Conservation (phyloP, 2,329 filamentous ascomycete species). For the Fusarium sp. region DNA sequence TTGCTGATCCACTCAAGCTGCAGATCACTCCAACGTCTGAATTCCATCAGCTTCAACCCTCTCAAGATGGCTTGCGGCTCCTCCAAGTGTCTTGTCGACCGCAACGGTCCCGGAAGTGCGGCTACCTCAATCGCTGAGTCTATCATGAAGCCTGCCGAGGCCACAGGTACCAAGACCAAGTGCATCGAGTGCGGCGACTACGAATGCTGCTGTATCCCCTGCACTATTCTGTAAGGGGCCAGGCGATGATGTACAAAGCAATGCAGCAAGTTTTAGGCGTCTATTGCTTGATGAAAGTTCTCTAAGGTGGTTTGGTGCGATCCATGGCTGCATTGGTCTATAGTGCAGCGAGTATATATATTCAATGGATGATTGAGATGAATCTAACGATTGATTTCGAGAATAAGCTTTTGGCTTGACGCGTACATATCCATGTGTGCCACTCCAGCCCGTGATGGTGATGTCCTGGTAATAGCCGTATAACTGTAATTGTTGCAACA, state of each 20-base stretch:
- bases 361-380: slow-evolving; percentile 5
- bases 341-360: slow-evolving; percentile 16
- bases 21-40: slow-evolving; percentile 8
- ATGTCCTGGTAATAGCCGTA: neutral
- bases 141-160: slow-evolving; percentile 60
- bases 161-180: slow-evolving; percentile 50
- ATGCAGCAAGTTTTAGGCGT: neutral
- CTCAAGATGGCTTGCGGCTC: slow-evolving; percentile 42
- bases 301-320: slow-evolving; percentile 18
- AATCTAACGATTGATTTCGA: slow-evolving; percentile 11
- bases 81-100: slow-evolving; percentile 38
- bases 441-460: neutral
- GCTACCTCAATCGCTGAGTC: slow-evolving; percentile 59
- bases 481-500: neutral
- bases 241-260: neutral
- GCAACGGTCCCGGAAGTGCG: slow-evolving; percentile 59
- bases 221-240: slow-evolving; percentile 57
- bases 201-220: slow-evolving; percentile 65
- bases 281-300: too few species aligned
- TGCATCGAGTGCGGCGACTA: slow-evolving; percentile 45
- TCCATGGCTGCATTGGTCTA: slow-evolving; percentile 2
- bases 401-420: neutral
- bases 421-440: neutral
- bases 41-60: slow-evolving; percentile 2
- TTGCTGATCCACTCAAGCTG: slow-evolving; percentile 7